Evolutionary conservation across 257 asterid species (phyloP), one percentile per base, ranked within the genome.

Genomic region (Buddleja alternifolia): DNA sequence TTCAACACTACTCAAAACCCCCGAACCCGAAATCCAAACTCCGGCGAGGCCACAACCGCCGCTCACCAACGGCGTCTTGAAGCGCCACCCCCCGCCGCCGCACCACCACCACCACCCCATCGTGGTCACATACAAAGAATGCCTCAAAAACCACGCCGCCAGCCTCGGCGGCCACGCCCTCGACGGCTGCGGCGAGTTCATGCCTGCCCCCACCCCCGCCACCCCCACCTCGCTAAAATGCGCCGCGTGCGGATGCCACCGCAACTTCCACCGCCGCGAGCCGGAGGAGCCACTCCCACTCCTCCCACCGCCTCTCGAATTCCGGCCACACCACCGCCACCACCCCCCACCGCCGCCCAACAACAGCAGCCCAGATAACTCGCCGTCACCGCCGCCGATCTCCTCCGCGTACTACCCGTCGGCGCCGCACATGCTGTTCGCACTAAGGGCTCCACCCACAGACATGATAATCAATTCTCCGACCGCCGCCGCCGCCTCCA

Each of bases 291-390:
- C 71, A 6, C 77, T 68, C 68, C 74, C 17, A 50, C 70, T 1
- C 78, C 74, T 7, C 78, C 81, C 41, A n/a, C 78, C 87, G 16
- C 79, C 85, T 10, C 78, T 88, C 7, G 91, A 87, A 63, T 89
- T 50, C 84, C 86, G 80, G 34, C 87, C 96, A 11, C 92, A 75
- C 82, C 90, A 86, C 85, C 94, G 96, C 64, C 92, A 86, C 85
- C 97, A 82, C 69, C 97, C 95, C 1, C 93, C 85, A 0, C 71
- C 70, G 0, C 79, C 82, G 3, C 70, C 63, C 11, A 47, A 69
- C 71, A 76, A 61, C 44, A 23, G 58, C 70, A 76, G 85, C 73
- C 76, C 73, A 1, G 62, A 72, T 0, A 51, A 74, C 32, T 82
- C 88, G 6, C 85, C 83, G 7, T 80, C 90, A 7, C 85, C 85